phyloP scores from a whole-genome alignment of 257 asterid genomes.

The Solanum chmielewskii region DNA sequence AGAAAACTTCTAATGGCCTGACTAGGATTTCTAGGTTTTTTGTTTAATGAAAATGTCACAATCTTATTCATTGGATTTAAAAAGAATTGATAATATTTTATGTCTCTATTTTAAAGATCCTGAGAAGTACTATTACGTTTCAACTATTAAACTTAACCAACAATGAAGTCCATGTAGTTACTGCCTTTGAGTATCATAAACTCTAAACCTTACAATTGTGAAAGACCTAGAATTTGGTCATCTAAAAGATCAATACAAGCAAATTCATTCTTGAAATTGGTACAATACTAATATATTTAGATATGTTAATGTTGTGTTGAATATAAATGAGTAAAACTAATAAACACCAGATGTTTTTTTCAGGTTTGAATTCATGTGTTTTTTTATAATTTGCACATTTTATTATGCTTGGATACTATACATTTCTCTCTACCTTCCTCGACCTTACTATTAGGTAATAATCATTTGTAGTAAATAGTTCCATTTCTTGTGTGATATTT shows the following conservation, averaged over 20 bases:
- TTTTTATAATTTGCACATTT: slow-evolving; percentile 77
- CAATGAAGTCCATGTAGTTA: not conserved
- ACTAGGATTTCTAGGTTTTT: too few species aligned
- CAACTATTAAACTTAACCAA: not conserved
- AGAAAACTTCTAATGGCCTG: too few species aligned
- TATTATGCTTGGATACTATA: slow-evolving; percentile 67
- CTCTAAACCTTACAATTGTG: not conserved
- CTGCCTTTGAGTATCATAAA: not conserved
- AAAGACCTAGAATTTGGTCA: not conserved
- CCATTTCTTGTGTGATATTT: not conserved
- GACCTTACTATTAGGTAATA: slow-evolving; percentile 65
- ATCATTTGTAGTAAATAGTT: not conserved
- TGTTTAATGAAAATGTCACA: too few species aligned
- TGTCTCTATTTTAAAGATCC: too few species aligned
- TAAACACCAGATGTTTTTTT: not conserved
- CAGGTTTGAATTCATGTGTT: slow-evolving; percentile 81
- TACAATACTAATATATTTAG: not conserved
- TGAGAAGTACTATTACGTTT: not conserved
- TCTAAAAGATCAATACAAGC: not conserved
- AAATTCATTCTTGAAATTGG: not conserved
- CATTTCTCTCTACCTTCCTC: slow-evolving; percentile 58
- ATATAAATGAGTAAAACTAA: not conserved
- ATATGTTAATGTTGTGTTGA: not conserved
- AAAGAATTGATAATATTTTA: too few species aligned
- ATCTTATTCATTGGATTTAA: too few species aligned